Evolutionary conservation across 2,329 filamentous ascomycete genomes (phyloP).

Genomic region (Metarhizium album): DNA sequence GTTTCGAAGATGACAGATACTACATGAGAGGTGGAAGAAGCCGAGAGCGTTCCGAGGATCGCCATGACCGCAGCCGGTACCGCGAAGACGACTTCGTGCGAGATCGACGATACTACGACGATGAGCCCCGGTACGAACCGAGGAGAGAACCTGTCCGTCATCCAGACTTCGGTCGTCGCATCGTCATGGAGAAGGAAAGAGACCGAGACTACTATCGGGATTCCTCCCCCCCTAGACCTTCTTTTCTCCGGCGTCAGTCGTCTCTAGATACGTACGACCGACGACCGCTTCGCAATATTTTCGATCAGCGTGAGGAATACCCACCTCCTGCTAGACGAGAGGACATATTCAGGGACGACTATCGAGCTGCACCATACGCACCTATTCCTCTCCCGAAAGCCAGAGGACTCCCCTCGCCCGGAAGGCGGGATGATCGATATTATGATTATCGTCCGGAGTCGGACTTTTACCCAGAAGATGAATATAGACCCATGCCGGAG

Average conservation of each 20-base stretch:
- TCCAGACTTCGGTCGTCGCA: slow-evolving; percentile 40
- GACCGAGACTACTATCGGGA: slow-evolving; percentile 35
- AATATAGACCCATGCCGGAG: slow-evolving; percentile 53
- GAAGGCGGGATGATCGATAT: slow-evolving; percentile 42
- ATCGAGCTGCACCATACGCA: slow-evolving; percentile 36
- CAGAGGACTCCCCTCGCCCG: slow-evolving; percentile 47
- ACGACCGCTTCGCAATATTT: slow-evolving; percentile 42
- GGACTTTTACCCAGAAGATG: slow-evolving; percentile 60
- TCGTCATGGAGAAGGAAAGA: slow-evolving; percentile 44
- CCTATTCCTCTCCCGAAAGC: slow-evolving; percentile 62
- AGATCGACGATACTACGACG: slow-evolving; percentile 45
- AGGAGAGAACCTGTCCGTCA: slow-evolving; percentile 22
- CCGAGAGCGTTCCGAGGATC: slow-evolving; percentile 39
- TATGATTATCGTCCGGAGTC: slow-evolving; percentile 59
- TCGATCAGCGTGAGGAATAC: slow-evolving; percentile 48
- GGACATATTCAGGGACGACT: slow-evolving; percentile 36
- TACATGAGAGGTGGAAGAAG: slow-evolving; percentile 23
- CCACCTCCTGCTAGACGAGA: slow-evolving; percentile 43
- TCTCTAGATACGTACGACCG: slow-evolving; percentile 87
- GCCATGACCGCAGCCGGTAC: slow-evolving; percentile 35
- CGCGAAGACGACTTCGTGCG: slow-evolving; percentile 37
- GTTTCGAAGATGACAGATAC: slow-evolving; percentile 42
- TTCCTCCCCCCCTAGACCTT: slow-evolving; percentile 49
- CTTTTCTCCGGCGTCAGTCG: slow-evolving; percentile 68
- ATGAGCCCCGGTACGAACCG: slow-evolving; percentile 32